Percentiles rank a stretch among this genome's conserved stretches.
These are phyloP conservation scores for Clarkia xantiana DNA, from an alignment of 345 rosid species.

Conservation along the genomic window DNA sequence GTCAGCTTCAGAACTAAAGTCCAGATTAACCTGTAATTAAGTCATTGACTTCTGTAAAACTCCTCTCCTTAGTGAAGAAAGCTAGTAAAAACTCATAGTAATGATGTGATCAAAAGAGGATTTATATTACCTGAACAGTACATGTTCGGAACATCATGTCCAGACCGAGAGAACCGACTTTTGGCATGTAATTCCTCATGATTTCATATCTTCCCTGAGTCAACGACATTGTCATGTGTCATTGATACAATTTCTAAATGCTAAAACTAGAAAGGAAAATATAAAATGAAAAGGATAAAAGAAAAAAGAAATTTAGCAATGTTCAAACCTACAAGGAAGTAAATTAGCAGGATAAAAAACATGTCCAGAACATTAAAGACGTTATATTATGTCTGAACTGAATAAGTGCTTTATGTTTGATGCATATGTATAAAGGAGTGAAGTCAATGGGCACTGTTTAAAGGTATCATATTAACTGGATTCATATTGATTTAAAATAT, in stretches of 20 bases:
- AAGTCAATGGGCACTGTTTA: too few species aligned
- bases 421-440: too few species aligned
- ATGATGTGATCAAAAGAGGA: constrained; percentile 2
- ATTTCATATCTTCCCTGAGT: constrained; percentile 94
- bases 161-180: constrained; percentile 90
- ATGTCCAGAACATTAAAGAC: too few species aligned
- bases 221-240: constrained; percentile 15
- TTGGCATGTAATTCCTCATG: constrained; percentile 97
- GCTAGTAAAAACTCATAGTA: background rate
- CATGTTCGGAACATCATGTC: constrained; percentile 99
- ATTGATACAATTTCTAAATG: constrained; percentile 1
- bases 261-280: constrained; percentile 1
- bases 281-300: too few species aligned
- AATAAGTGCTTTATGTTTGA: too few species aligned
- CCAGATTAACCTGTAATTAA: constrained; percentile 71
- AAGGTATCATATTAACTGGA: too few species aligned
- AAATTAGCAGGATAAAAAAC: too few species aligned
- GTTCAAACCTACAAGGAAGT: background rate
- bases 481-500: too few species aligned
- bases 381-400: too few species aligned
- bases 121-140: constrained; percentile 79
- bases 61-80: background rate
- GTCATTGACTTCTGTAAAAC: background rate
- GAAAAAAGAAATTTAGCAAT: constrained; percentile 1
- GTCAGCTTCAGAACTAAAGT: constrained; percentile 88